Evolutionary conservation across 208 protist species (phyloP).

Genomic region (Angomonas deanei): DNA sequence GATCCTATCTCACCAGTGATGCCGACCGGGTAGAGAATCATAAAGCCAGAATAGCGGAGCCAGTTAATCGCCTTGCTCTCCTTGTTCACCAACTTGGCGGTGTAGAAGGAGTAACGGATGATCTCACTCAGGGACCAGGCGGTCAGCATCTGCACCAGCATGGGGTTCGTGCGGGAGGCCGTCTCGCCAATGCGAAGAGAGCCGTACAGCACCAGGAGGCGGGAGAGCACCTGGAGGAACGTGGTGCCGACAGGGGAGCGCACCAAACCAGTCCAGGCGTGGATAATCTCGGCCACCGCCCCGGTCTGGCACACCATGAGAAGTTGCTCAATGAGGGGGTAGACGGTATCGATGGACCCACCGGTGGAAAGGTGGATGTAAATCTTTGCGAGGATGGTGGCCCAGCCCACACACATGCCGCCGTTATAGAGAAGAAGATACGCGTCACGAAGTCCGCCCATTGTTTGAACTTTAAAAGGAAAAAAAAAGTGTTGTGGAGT

Average conservation of each 20-base stretch:
- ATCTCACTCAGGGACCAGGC: conserved; percentile 85
- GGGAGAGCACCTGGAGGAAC: conserved; percentile 81
- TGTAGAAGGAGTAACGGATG: conserved; percentile 89
- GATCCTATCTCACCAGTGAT: conserved; percentile 85
- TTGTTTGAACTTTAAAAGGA: conserved; percentile 11
- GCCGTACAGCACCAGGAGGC: conserved; percentile 81
- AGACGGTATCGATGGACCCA: conserved; percentile 34
- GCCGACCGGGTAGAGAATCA: conserved; percentile 87
- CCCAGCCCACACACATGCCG: conserved; percentile 68
- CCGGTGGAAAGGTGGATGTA: conserved; percentile 26
- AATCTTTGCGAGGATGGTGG: conserved; percentile 50
- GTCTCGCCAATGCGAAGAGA: conserved; percentile 62
- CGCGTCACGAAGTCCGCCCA: conserved; percentile 34
- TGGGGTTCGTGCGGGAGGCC: conserved; percentile 28
- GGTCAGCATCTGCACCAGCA: conserved; percentile 71
- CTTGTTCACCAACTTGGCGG: conserved; percentile 37
- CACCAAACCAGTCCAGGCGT: conserved; percentile 74
- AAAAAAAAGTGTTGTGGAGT: no score
- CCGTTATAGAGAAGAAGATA: conserved; percentile 81
- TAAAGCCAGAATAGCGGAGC: conserved; percentile 88
- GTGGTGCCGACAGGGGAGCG: conserved; percentile 73
- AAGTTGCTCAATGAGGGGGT: conserved; percentile 48
- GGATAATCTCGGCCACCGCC: conserved; percentile 78
- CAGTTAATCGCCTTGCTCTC: conserved; percentile 56
- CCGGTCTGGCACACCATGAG: conserved; percentile 81